Evolutionary conservation across 148 eudicot genomes (phyloP).

Genomic region (Vaccinium corymbosum): DNA sequence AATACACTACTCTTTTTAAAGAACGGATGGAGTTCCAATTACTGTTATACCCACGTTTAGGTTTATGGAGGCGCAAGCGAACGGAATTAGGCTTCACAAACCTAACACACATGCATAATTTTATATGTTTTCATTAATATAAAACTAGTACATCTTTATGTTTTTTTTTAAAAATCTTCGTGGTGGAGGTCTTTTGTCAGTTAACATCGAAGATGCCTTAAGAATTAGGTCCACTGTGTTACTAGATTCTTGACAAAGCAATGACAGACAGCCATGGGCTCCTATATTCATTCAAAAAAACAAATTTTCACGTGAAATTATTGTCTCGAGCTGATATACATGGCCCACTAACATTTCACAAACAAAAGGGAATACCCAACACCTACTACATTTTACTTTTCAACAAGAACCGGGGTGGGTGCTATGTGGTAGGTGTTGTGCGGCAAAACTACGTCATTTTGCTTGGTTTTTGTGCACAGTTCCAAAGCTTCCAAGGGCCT

Average conservation of each 20-base stretch:
- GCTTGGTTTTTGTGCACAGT: no score
- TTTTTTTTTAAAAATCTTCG: background rate
- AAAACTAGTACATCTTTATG: background rate
- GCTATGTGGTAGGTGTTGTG: no score
- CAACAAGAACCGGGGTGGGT: no score
- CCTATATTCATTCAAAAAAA: background rate
- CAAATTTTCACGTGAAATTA: background rate
- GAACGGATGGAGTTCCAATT: no score
- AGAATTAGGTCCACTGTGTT: conserved; percentile 1
- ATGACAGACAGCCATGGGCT: background rate
- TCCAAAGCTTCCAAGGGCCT: no score
- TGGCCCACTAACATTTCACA: background rate
- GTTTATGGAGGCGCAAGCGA: background rate
- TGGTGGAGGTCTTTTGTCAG: background rate
- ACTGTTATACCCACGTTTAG: background rate
- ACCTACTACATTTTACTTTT: background rate
- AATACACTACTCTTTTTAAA: no score
- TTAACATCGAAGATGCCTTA: background rate
- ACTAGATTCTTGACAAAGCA: background rate
- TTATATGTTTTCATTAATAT: background rate
- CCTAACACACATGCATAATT: background rate
- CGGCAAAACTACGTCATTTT: no score
- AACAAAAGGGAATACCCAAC: background rate
- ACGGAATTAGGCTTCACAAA: background rate
- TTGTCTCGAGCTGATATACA: background rate